Base-by-base conservation (phyloP, 441 rosid species). In the Pelargonium myrrhifolium region DNA sequence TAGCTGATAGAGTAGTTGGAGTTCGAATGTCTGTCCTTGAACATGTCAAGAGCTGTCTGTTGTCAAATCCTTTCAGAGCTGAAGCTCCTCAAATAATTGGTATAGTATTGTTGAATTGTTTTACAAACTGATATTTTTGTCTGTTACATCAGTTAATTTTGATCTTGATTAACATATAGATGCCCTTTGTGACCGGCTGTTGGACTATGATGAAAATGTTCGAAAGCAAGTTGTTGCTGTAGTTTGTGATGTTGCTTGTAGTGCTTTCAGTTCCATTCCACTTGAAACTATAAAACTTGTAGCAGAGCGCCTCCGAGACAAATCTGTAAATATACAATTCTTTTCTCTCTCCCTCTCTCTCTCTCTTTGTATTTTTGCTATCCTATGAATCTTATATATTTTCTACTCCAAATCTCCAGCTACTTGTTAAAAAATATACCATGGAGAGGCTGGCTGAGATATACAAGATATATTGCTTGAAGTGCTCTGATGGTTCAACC, bases 171-270 rank as follows among this genome's bases (percentile, higher is more conserved):
- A n/a, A 42, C 68, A 55, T 74, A 55, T 81, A 95, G 99, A 91
- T 86, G 97, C 96, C 28, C 92, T 95, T 20, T 85, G 92, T 78
- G 99, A 92, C 61, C 95, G 99, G 65, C 86, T 95, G 68, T 78
- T 95, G 88, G 99, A 95, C 84, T 90, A 85, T 73, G 99, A 95
- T 81, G 99, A 92, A 83, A 90, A 89, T 73, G 89, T 95, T 61
- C 86, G 99, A 63, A 92, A 90, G 85, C 91, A 85, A 85, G 99
- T 92, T 68, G 98, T 92, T 83, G 87, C 85, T 73, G 96, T 92
- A 39, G 85, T 92, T 73, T 86, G 95, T 72, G 90, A 92, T 75
- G 96, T 87, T 80, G 91, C 94, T 59, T 87, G 84, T 70, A 83
- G 80, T 73, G 83, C 91, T 67, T 77, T 82, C 64, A 82, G 73